Conservation (phyloP, 1,284 basidiomycete species). For the Gomphus bonarii region DNA sequence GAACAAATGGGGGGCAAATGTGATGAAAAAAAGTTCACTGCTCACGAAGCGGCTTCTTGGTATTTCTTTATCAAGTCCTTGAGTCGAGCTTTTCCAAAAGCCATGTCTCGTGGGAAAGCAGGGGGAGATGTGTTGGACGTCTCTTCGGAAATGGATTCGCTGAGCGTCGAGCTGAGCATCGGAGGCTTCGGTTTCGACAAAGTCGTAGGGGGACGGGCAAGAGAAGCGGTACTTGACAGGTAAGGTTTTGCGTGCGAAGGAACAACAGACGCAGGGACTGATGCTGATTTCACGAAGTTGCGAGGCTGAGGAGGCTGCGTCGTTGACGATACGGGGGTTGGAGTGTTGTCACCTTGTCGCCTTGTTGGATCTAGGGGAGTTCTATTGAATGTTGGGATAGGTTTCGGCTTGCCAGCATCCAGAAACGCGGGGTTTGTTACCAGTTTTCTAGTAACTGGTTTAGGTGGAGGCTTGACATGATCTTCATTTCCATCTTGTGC, state of each 20-base stretch:
- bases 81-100: conserved; percentile 64
- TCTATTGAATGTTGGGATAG: neutral
- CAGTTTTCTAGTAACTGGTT: neutral
- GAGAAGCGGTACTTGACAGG: conserved; percentile 62
- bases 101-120: conserved; percentile 31
- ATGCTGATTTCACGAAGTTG: conserved; percentile 38
- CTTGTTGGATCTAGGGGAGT: neutral
- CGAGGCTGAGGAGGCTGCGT: conserved; percentile 20
- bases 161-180: conserved; percentile 14
- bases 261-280: conserved; percentile 55
- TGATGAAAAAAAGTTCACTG: neutral
- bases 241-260: conserved; percentile 60
- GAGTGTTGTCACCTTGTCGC: neutral
- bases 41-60: conserved; percentile 26
- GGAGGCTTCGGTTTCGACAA: conserved; percentile 20
- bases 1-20: neutral
- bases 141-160: conserved; percentile 8
- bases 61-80: conserved; percentile 74
- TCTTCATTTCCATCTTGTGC: conserved; percentile 11
- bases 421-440: neutral
- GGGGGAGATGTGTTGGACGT: conserved; percentile 19
- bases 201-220: conserved; percentile 36
- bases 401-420: neutral
- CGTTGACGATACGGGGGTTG: conserved; percentile 10
- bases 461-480: neutral